A percentile compares a stretch with the other conserved stretches of the same genome.
These are phyloP conservation scores for Oryza brachyantha DNA, from an alignment of 176 grass and related monocot genomes.

Conservation along the genomic window DNA sequence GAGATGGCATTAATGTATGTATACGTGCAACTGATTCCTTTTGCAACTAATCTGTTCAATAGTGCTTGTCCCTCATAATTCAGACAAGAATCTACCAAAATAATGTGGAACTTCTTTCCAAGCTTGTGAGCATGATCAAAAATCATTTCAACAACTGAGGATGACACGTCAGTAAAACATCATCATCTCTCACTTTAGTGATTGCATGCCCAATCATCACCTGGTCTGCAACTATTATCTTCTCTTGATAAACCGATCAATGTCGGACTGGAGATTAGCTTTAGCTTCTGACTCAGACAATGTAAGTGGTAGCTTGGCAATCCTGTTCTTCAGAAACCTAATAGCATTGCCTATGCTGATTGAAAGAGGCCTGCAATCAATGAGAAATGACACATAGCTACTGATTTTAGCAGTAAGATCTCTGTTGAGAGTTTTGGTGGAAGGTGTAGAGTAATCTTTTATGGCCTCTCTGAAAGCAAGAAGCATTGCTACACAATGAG, in stretches of 20 bases:
- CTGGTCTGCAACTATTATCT: conserved; percentile 69
- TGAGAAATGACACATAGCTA: conserved; percentile 73
- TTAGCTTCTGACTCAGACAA: conserved; percentile 66
- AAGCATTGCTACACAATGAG: conserved; percentile 79
- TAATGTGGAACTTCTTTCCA: conserved; percentile 59
- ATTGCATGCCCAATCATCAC: conserved; percentile 69
- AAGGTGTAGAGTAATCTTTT: conserved; percentile 64
- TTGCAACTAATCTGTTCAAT: conserved; percentile 48
- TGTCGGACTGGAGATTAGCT: conserved; percentile 69
- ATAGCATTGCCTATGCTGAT: conserved; percentile 86
- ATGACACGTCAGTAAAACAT: conserved; percentile 69
- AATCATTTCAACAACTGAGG: conserved; percentile 83
- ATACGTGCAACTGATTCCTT: conserved; percentile 70
- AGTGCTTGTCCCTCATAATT: conserved; percentile 66
- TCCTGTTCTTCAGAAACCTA: conserved; percentile 70
- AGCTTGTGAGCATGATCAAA: conserved; percentile 57
- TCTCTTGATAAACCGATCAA: conserved; percentile 86
- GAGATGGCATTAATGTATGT: conserved; percentile 77
- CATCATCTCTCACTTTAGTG: conserved; percentile 69
- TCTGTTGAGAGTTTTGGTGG: conserved; percentile 58
- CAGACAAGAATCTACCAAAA: conserved; percentile 69
- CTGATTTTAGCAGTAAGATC: conserved; percentile 70
- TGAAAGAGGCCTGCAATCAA: conserved; percentile 69
- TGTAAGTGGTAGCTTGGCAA: conserved; percentile 46
- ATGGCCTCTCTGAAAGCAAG: conserved; percentile 75